Evolutionary conservation across 2,329 filamentous ascomycete genomes (phyloP), one percentile per base, ranked within the genome.

Genomic region (Lizonia empirigonia): DNA sequence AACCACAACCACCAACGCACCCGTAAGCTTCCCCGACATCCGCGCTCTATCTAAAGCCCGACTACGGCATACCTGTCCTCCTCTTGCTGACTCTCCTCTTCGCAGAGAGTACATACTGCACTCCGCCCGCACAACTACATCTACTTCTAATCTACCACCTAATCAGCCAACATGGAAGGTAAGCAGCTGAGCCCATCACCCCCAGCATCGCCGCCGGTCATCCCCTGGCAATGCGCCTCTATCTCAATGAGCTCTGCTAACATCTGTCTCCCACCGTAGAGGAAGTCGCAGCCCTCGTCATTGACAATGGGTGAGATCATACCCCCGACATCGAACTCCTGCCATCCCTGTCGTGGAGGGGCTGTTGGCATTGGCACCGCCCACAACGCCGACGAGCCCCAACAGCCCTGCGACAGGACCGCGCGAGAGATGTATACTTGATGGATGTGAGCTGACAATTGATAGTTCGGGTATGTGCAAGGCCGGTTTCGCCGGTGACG

Each of bases 401-500:
- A 55, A 56, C 62, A 50, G 58, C 30, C 41, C 50, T 61, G 54
- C 58, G 30, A 58, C 60, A 59, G 62, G 63, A 60, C 57, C 58
- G 61, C 59, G 49, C 57, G 56, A 56, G 47, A 50, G 29, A 55
- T 40, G 42, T 18, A 53, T 47, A 58, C 58, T 44, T 36, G 33
- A 66, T 64, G 63, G 63, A 69, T 57, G 29, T 52, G 55, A 64
- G 62, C 73, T 76, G 68, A 76, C 72, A 49, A 51, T 58, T 59
- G 74, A 62, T 79, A 97, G 93, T 88, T 97, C 94, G 82, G 94
- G 94, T 87, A 97, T 99, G 94, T 99, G 94, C 85, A 99, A 99
- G 86, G 94, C 94, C 89, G 94, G 94, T 92, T 99, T 99, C 83
- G 94, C 94, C 85, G 94, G 94, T 91, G 94, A 99, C 78, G 94